phyloP scores from a whole-genome alignment of 2,329 filamentous ascomycete species.

The Zasmidium cellare region DNA sequence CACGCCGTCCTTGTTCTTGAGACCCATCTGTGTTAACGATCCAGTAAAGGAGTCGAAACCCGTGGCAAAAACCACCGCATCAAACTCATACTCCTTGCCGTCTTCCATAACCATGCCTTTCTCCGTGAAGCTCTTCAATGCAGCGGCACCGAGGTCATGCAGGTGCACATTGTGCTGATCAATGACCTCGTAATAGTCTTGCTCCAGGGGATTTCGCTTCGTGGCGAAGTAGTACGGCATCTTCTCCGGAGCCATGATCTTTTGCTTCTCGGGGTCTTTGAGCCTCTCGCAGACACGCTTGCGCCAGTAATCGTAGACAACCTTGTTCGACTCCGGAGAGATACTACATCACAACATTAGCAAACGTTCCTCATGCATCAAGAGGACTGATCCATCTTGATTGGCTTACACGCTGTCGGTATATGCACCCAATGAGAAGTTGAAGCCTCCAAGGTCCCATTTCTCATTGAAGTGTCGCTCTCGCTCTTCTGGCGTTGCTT shows the following conservation, averaged over 20 bases:
- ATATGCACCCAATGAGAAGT: constrained; percentile 55
- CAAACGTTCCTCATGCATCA: no score
- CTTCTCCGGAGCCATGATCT: constrained; percentile 52
- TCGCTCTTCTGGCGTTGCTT: constrained; percentile 42
- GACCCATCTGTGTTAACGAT: constrained; percentile 36
- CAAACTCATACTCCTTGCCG: constrained; percentile 42
- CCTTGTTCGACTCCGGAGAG: constrained; percentile 49
- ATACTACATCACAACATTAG: constrained; percentile 9
- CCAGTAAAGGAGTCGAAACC: constrained; percentile 46
- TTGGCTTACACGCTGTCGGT: constrained; percentile 47
- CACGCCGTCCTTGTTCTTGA: constrained; percentile 29
- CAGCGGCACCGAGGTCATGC: constrained; percentile 42
- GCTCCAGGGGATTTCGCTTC: constrained; percentile 42
- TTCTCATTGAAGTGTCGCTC: constrained; percentile 45
- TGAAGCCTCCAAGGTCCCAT: constrained; percentile 54
- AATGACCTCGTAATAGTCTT: constrained; percentile 50
- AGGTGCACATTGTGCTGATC: constrained; percentile 44
- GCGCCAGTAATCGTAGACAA: constrained; percentile 58
- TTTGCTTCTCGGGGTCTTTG: constrained; percentile 48
- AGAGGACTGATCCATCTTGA: no score
- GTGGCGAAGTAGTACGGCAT: constrained; percentile 52
- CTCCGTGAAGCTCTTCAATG: constrained; percentile 43
- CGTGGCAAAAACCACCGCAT: constrained; percentile 47
- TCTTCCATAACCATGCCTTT: constrained; percentile 44
- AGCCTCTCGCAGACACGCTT: constrained; percentile 53